phyloP scores from a whole-genome alignment of 352 stramenopile genomes.

The Thraustochytrium sp. region DNA sequence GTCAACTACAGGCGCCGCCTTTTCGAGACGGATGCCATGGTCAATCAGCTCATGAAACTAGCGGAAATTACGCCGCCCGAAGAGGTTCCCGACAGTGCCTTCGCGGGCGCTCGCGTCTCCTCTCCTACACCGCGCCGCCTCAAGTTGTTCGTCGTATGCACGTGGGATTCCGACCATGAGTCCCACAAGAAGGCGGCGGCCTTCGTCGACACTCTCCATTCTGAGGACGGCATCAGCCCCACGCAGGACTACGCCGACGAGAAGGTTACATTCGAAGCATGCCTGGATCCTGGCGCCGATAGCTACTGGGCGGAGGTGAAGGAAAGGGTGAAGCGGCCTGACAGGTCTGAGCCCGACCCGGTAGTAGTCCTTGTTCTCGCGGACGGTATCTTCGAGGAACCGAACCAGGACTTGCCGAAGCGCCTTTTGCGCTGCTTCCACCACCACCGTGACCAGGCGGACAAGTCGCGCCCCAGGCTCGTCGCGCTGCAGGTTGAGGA shows the following conservation, averaged over 20 bases:
- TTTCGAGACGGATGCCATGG: slow-evolving; percentile 9
- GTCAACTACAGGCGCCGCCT: background rate
- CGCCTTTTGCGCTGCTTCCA: no score
- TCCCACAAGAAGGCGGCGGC: background rate
- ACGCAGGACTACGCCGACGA: no score
- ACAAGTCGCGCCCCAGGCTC: background rate
- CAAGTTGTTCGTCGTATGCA: background rate
- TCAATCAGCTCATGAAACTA: background rate
- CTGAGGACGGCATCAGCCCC: background rate
- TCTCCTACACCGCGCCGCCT: background rate
- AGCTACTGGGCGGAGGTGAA: no score
- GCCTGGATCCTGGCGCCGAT: no score
- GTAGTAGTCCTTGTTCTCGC: no score
- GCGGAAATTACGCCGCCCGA: background rate
- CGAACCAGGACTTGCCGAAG: no score
- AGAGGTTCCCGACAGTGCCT: background rate
- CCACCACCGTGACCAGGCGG: background rate
- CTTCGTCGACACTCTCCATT: background rate
- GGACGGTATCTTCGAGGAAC: no score
- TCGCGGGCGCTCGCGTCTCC: background rate
- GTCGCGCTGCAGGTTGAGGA: background rate
- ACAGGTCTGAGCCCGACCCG: no score
- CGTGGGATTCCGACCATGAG: background rate
- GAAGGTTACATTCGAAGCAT: no score
- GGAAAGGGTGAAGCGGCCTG: no score